Evolutionary conservation across 1,284 basidiomycete genomes (phyloP).

Genomic region (Austroboletus niveus): DNA sequence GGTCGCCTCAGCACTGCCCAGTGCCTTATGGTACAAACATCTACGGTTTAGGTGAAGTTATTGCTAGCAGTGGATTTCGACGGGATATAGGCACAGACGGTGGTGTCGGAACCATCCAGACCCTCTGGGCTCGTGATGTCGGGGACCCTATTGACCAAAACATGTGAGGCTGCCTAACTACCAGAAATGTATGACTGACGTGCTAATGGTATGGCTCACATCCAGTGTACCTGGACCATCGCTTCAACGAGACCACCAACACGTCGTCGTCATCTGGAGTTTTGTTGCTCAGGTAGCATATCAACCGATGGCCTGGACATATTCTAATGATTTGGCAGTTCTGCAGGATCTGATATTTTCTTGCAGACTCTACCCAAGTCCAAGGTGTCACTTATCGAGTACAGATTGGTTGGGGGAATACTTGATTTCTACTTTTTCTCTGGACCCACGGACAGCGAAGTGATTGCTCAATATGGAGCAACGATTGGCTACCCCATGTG

Average conservation of each 20-base stretch:
- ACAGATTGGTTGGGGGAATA: slow-evolving; percentile 62
- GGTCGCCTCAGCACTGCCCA: slow-evolving; percentile 60
- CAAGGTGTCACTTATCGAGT: slow-evolving; percentile 57
- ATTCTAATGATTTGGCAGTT: slow-evolving; percentile 16
- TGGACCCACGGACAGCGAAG: slow-evolving; percentile 60
- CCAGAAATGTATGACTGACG: slow-evolving; percentile 3
- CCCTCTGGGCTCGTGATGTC: slow-evolving; percentile 67
- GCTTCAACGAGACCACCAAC: slow-evolving; percentile 48
- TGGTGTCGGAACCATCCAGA: slow-evolving; percentile 60
- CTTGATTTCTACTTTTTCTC: slow-evolving; percentile 72
- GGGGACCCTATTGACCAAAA: slow-evolving; percentile 61
- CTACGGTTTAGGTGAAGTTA: slow-evolving; percentile 76
- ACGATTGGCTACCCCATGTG: slow-evolving; percentile 61
- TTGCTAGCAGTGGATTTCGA: slow-evolving; percentile 66
- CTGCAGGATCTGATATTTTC: slow-evolving; percentile 65
- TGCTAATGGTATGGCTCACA: slow-evolving; percentile 59
- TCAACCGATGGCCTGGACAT: background rate
- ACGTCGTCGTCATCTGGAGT: slow-evolving; percentile 65
- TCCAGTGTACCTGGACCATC: slow-evolving; percentile 66
- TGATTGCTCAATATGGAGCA: slow-evolving; percentile 66
- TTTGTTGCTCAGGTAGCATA: slow-evolving; percentile 55
- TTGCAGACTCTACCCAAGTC: slow-evolving; percentile 53
- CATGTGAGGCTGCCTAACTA: slow-evolving; percentile 40
- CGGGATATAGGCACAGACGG: slow-evolving; percentile 55
- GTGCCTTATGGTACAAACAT: slow-evolving; percentile 68